A percentile compares a stretch with the other conserved stretches of the same genome.
Conservation (phyloP, 257 asterid species). For the Lithospermum erythrorhizon region DNA sequence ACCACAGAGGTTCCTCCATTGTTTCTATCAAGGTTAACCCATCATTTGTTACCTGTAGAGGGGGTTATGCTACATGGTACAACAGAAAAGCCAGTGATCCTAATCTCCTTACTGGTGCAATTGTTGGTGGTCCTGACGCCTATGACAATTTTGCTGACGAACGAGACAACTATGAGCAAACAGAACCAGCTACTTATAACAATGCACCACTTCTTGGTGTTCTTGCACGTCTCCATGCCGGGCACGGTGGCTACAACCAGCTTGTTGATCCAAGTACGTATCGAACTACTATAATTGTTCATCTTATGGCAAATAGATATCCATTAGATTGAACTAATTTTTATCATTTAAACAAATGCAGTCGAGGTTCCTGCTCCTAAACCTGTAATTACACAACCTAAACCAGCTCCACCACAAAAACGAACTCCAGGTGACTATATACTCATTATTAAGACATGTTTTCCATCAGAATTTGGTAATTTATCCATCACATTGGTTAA, state of each 20-base stretch:
- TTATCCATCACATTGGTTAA: too few species aligned
- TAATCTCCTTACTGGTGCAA: slow-evolving; percentile 77
- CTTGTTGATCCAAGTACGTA: slow-evolving; percentile 64
- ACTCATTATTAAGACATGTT: neutral
- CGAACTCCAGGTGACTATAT: slow-evolving; percentile 47
- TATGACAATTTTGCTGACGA: slow-evolving; percentile 93
- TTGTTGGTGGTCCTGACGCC: slow-evolving; percentile 99
- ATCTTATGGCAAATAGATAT: neutral
- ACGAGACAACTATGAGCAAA: slow-evolving; percentile 90
- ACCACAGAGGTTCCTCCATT: slow-evolving; percentile 90
- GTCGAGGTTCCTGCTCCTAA: slow-evolving; percentile 40
- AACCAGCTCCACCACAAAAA: slow-evolving; percentile 33
- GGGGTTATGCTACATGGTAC: slow-evolving; percentile 95
- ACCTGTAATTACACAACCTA: slow-evolving; percentile 29
- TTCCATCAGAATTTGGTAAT: too few species aligned
- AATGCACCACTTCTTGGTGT: slow-evolving; percentile 82
- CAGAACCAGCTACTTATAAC: slow-evolving; percentile 97
- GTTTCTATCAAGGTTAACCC: slow-evolving; percentile 67
- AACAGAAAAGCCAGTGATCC: slow-evolving; percentile 73
- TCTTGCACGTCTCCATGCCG: slow-evolving; percentile 75
- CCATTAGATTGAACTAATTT: neutral
- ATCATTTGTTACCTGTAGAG: slow-evolving; percentile 72
- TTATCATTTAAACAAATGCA: slow-evolving; percentile 12
- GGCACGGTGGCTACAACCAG: slow-evolving; percentile 64
- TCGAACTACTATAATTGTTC: neutral